These are phyloP conservation scores for Botrytis byssoidea DNA, from an alignment of 2,329 filamentous ascomycete genomes.

Conservation along the genomic window DNA sequence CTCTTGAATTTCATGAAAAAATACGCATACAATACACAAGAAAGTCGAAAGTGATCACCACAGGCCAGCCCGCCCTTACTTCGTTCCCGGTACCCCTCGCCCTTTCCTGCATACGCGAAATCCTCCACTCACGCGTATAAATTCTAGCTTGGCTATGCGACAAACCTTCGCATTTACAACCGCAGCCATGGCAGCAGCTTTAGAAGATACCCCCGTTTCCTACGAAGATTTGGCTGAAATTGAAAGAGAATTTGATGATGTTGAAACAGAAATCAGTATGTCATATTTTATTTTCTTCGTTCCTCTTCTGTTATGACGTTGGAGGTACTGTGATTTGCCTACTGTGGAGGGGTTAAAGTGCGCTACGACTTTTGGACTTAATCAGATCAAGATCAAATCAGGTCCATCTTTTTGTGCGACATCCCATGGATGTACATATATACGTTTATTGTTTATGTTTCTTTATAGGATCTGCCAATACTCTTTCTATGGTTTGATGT, in stretches of 20 bases:
- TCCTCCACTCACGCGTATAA: not conserved
- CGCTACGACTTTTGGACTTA: constrained; percentile 12
- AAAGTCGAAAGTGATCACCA: not conserved
- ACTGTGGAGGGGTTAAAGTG: not conserved
- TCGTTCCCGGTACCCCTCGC: not conserved
- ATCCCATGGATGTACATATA: not conserved
- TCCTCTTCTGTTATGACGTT: not conserved
- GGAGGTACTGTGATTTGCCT: not conserved
- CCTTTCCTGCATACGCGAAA: not conserved
- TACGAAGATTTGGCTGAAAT: constrained; percentile 78
- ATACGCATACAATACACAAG: not conserved
- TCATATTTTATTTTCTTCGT: constrained; percentile 39
- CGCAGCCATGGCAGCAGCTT: constrained; percentile 38
- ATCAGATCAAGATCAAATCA: constrained; percentile 19
- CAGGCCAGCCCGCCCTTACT: not conserved
- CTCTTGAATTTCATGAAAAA: not conserved
- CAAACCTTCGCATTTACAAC: constrained; percentile 35
- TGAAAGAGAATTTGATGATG: constrained; percentile 80
- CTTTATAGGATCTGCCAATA: not conserved
- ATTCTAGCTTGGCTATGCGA: constrained; percentile 27
- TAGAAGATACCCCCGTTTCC: constrained; percentile 49
- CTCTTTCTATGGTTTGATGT: not conserved
- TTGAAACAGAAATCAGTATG: constrained; percentile 76
- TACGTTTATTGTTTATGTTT: not conserved
- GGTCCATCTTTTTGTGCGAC: constrained; percentile 1